phyloP scores from a whole-genome alignment of 345 rosid species.

The Arabis hirsuta region DNA sequence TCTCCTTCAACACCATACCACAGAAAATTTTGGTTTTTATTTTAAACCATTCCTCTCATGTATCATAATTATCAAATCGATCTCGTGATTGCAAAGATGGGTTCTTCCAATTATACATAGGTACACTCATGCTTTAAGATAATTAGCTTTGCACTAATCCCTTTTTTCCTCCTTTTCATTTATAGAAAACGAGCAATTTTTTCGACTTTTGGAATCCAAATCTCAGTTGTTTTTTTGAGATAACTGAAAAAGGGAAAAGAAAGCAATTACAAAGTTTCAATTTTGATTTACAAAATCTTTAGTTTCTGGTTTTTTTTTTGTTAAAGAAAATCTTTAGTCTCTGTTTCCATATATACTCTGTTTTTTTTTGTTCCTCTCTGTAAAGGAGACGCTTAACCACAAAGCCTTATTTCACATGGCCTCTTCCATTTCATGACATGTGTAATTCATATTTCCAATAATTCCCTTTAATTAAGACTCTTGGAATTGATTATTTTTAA shows the following conservation, averaged over 20 bases:
- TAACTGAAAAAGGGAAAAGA: not conserved
- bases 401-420: conserved; percentile 36
- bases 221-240: conserved; percentile 1
- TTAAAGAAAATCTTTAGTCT: too few species aligned
- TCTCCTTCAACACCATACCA: conserved; percentile 33
- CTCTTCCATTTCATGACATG: conserved; percentile 30
- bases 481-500: conserved; percentile 2
- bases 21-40: not conserved
- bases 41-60: not conserved
- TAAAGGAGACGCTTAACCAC: conserved; percentile 32
- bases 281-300: not conserved
- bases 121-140: conserved; percentile 11
- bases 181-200: not conserved
- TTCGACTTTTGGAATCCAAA: conserved; percentile 28
- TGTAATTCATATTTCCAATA: conserved; percentile 4
- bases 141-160: not conserved
- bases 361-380: conserved; percentile 34
- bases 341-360: conserved; percentile 36
- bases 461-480: conserved; percentile 21
- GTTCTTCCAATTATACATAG: conserved; percentile 11
- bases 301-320: too few species aligned
- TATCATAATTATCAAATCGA: not conserved
- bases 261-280: not conserved
- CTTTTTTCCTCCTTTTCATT: not conserved
- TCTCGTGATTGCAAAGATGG: conserved; percentile 25